These are phyloP conservation scores for Trichoderma endophyticum DNA, from an alignment of 2,329 filamentous ascomycete genomes.

Conservation along the genomic window DNA sequence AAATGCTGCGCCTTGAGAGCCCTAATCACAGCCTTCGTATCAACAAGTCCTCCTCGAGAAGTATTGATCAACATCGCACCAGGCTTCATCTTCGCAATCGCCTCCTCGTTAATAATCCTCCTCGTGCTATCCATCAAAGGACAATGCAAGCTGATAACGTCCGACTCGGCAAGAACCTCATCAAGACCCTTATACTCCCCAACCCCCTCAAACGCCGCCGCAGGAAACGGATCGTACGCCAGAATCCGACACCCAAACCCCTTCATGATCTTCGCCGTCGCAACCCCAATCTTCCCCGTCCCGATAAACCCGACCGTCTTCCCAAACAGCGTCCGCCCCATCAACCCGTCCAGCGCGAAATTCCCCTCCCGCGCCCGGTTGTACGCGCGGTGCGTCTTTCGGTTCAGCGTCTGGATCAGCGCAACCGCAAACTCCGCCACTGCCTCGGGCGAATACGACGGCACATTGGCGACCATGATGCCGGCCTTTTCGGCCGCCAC, in stretches of 20 bases:
- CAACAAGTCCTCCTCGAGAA: constrained; percentile 62
- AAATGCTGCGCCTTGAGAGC: constrained; percentile 59
- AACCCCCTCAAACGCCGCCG: constrained; percentile 45
- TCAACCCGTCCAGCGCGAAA: constrained; percentile 62
- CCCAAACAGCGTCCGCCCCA: constrained; percentile 58
- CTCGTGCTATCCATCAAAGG: constrained; percentile 59
- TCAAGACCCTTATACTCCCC: constrained; percentile 55
- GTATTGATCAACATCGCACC: constrained; percentile 65
- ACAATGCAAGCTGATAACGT: constrained; percentile 65
- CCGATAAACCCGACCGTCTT: constrained; percentile 67
- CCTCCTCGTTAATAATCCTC: constrained; percentile 56
- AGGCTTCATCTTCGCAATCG: constrained; percentile 54
- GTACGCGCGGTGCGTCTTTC: constrained; percentile 65
- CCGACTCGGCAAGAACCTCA: constrained; percentile 51
- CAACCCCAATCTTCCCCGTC: constrained; percentile 62
- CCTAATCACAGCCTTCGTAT: constrained; percentile 57
- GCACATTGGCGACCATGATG: constrained; percentile 63
- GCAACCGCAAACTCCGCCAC: constrained; percentile 69
- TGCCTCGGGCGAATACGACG: constrained; percentile 65
- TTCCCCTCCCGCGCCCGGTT: constrained; percentile 67
- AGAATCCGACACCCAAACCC: constrained; percentile 64
- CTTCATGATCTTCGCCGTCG: constrained; percentile 57
- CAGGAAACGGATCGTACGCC: constrained; percentile 57
- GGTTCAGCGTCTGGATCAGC: constrained; percentile 64
- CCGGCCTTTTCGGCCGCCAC: constrained; percentile 50